A percentile compares a stretch with the other conserved stretches of the same genome.
phyloP scores from a whole-genome alignment of 176 grass and related monocot genomes.

The Tillandsia leiboldiana region DNA sequence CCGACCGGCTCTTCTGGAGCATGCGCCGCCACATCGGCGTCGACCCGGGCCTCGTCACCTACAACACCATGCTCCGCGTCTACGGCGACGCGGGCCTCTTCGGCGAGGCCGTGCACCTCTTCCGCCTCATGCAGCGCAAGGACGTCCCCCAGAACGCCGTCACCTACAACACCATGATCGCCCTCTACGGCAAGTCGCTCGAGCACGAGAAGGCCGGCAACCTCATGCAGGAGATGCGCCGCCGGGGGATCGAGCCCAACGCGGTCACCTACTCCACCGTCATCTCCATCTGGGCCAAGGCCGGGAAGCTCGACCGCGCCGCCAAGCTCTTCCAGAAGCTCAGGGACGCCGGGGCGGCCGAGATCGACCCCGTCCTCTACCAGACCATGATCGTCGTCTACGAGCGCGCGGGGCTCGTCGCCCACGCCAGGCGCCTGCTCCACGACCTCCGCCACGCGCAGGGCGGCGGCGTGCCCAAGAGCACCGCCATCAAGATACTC shows the following conservation, averaged over 20 bases:
- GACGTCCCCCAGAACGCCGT: constrained; percentile 63
- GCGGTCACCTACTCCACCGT: constrained; percentile 89
- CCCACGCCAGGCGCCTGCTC: constrained; percentile 53
- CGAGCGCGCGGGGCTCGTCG: constrained; percentile 62
- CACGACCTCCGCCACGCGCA: constrained; percentile 50
- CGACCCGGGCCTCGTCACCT: constrained; percentile 61
- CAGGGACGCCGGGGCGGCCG: constrained; percentile 49
- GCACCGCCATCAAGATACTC: constrained; percentile 65
- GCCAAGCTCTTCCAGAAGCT: constrained; percentile 80
- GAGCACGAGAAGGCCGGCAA: constrained; percentile 87
- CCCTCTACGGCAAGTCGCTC: constrained; percentile 80
- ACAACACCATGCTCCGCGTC: constrained; percentile 93
- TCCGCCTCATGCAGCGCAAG: constrained; percentile 55
- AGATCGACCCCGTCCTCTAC: constrained; percentile 89
- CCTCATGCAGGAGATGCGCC: constrained; percentile 77
- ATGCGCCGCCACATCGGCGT: constrained; percentile 57
- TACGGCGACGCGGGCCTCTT: constrained; percentile 90
- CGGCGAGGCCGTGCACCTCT: constrained; percentile 83
- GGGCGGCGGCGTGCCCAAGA: constrained; percentile 50
- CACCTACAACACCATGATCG: constrained; percentile 92
- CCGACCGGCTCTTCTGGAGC: constrained; percentile 81
- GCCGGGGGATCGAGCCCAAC: constrained; percentile 54
- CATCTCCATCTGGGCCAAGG: constrained; percentile 81
- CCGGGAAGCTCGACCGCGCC: constrained; percentile 77
- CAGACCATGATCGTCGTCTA: constrained; percentile 91